Conservation (phyloP, 139 green algal genomes). For the Chlamydomonas sp. region DNA sequence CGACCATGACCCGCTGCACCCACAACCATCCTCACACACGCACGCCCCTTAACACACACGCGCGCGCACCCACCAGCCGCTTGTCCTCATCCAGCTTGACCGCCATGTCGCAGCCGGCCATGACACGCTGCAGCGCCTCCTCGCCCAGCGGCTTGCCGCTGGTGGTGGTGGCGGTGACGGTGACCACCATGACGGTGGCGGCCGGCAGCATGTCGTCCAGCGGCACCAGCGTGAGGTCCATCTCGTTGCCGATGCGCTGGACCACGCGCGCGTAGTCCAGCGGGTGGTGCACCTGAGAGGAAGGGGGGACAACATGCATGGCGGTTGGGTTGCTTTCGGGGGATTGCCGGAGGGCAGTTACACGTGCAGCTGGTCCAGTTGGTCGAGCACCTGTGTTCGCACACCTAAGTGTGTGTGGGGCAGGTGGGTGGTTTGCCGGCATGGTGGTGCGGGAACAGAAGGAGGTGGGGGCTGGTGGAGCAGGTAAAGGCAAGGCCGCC, state of each 20-base stretch:
- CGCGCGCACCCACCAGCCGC: constrained; percentile 42
- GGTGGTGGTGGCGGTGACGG: constrained; percentile 87
- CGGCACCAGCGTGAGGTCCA: constrained; percentile 66
- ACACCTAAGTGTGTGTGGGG: no score
- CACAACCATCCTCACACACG: background rate
- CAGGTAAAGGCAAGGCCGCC: no score
- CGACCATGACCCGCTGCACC: constrained; percentile 10
- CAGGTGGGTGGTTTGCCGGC: no score
- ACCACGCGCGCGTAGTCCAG: constrained; percentile 95
- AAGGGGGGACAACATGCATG: background rate
- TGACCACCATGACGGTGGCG: constrained; percentile 93
- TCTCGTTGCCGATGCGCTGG: constrained; percentile 86
- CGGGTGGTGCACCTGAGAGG: constrained; percentile 76
- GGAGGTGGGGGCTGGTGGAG: background rate
- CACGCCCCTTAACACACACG: background rate
- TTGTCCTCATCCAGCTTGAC: constrained; percentile 91
- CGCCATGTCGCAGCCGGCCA: constrained; percentile 82
- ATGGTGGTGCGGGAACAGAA: background rate
- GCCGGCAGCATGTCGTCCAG: constrained; percentile 71
- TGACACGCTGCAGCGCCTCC: constrained; percentile 63
- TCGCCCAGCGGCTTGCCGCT: constrained; percentile 76
- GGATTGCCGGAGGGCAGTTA: no score
- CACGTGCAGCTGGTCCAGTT: no score
- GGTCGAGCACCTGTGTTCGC: no score
- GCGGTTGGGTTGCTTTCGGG: no score